Evolutionary conservation across 257 asterid species (phyloP).

Genomic region (Primulina tabacum): DNA sequence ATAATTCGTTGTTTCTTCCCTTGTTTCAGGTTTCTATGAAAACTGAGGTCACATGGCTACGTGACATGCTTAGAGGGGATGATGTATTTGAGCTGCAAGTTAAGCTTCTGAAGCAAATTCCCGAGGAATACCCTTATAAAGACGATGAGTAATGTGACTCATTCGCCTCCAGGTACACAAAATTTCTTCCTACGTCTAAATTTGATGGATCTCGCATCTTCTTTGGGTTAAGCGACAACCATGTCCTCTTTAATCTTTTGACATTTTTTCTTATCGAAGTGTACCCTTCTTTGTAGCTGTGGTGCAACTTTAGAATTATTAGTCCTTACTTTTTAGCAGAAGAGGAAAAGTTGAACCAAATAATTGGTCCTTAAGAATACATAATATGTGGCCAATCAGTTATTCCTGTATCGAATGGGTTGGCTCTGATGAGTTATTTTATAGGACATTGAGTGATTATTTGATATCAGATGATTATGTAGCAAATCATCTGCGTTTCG

Average conservation of each 20-base stretch:
- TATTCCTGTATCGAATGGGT: background rate
- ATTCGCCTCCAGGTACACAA: background rate
- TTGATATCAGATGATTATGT: too few relatives aligned
- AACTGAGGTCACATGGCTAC: conserved; percentile 91
- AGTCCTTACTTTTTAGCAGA: background rate
- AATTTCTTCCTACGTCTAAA: background rate
- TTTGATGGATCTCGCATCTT: background rate
- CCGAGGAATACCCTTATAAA: conserved; percentile 97
- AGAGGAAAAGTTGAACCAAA: background rate
- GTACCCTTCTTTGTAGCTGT: too few relatives aligned
- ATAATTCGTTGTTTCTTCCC: background rate
- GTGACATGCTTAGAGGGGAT: conserved; percentile 97
- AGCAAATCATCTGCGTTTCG: background rate
- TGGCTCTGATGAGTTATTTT: background rate
- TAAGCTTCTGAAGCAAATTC: conserved; percentile 90
- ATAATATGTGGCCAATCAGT: background rate
- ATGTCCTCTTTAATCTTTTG: background rate
- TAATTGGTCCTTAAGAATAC: background rate
- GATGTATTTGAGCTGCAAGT: conserved; percentile 92
- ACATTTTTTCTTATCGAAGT: too few relatives aligned
- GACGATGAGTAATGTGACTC: conserved; percentile 69
- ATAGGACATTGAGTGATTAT: background rate
- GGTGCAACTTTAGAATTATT: background rate
- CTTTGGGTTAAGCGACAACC: background rate
- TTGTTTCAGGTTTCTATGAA: conserved; percentile 81